phyloP scores from a whole-genome alignment of 2,329 filamentous ascomycete species.

The Thermochaetoides dissita region DNA sequence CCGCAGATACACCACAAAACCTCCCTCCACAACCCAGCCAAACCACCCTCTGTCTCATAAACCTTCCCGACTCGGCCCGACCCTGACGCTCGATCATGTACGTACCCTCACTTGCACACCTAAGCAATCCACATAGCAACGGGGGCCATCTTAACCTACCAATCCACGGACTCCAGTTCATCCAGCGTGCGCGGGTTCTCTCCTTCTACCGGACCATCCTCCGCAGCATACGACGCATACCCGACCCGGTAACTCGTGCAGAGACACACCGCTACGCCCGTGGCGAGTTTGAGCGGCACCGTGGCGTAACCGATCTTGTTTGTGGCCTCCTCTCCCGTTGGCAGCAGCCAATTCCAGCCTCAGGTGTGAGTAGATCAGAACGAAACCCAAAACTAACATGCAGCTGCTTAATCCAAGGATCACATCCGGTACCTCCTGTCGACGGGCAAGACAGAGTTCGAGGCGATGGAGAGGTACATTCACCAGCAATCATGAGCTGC shows the following conservation, averaged over 20 bases:
- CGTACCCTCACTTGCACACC: slow-evolving; percentile 11
- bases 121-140: background rate
- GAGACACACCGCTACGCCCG: slow-evolving; percentile 44
- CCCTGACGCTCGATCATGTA: slow-evolving; percentile 47
- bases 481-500: slow-evolving; percentile 25
- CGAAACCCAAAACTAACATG: too few species aligned
- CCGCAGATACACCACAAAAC: slow-evolving; percentile 24
- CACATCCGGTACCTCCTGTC: slow-evolving; percentile 51
- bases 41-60: slow-evolving; percentile 6
- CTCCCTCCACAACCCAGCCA: slow-evolving; percentile 6
- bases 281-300: slow-evolving; percentile 47
- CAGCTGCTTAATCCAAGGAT: slow-evolving; percentile 21
- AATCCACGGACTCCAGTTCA: slow-evolving; percentile 30
- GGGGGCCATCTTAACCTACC: background rate
- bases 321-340: slow-evolving; percentile 10
- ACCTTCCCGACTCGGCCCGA: slow-evolving; percentile 23
- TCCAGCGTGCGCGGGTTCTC: slow-evolving; percentile 41
- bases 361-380: too few species aligned
- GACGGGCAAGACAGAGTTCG: slow-evolving; percentile 52
- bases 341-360: too few species aligned
- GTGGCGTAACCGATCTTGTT: slow-evolving; percentile 41
- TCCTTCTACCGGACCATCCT: slow-evolving; percentile 45
- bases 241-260: slow-evolving; percentile 34
- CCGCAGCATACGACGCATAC: slow-evolving; percentile 38
- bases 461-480: slow-evolving; percentile 46